These are phyloP conservation scores for Aspergillus novofumigatus DNA, from an alignment of 2,329 filamentous ascomycete species.

Conservation along the genomic window DNA sequence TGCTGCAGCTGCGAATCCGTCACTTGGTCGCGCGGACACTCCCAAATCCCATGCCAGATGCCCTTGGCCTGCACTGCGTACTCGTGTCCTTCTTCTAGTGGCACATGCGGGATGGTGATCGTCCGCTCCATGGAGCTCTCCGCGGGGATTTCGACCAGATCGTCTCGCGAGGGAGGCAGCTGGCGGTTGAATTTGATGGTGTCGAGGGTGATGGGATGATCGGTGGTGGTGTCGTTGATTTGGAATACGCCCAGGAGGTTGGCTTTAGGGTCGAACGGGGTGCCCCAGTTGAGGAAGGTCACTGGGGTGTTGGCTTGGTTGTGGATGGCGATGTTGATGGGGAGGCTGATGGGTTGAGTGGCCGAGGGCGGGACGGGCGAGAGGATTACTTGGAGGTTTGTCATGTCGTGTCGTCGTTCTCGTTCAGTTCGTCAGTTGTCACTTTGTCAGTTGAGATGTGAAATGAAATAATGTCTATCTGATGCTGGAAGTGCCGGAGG, in stretches of 20 bases:
- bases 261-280: constrained; percentile 32
- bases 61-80: constrained; percentile 33
- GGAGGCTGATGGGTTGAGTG: constrained; percentile 14
- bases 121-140: constrained; percentile 17
- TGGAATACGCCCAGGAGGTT: constrained; percentile 28
- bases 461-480: too few relatives aligned
- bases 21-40: constrained; percentile 17
- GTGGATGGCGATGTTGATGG: constrained; percentile 24
- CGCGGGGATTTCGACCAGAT: constrained; percentile 30
- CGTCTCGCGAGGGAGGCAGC: constrained; percentile 25
- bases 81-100: constrained; percentile 25
- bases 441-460: too few relatives aligned
- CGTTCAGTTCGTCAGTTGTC: too few relatives aligned
- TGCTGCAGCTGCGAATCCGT: constrained; percentile 19
- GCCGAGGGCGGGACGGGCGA: constrained; percentile 7
- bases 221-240: constrained; percentile 20
- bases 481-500: too few relatives aligned
- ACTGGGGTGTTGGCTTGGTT: constrained; percentile 26
- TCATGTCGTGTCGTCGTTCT: too few relatives aligned
- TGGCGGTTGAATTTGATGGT: constrained; percentile 32
- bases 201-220: constrained; percentile 21
- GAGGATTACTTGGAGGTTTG: constrained; percentile 16
- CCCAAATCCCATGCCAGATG: constrained; percentile 36
- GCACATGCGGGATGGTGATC: constrained; percentile 24
- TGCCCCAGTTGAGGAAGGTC: constrained; percentile 36